Evolutionary conservation across 257 asterid genomes (phyloP).

Genomic region (Verbascum thapsus): DNA sequence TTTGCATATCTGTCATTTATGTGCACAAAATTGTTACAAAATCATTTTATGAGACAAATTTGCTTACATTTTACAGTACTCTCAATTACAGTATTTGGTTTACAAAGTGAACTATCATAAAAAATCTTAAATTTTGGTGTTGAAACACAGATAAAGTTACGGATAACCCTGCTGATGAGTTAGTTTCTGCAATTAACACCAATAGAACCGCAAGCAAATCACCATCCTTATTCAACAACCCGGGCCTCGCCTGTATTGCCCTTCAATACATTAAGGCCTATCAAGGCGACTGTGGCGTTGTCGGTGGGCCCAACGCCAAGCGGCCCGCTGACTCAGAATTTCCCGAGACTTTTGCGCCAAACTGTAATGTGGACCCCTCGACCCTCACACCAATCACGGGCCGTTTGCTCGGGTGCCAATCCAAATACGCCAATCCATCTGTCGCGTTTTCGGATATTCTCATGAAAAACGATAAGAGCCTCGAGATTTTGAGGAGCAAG

Average conservation of each 20-base stretch:
- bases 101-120: background rate
- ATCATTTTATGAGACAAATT: background rate
- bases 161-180: slow-evolving; percentile 85
- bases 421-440: slow-evolving; percentile 56
- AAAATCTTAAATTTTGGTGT: slow-evolving; percentile 7
- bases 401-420: slow-evolving; percentile 82
- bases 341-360: slow-evolving; percentile 77
- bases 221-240: slow-evolving; percentile 68
- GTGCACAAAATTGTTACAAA: background rate
- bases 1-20: background rate
- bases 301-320: slow-evolving; percentile 76
- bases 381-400: slow-evolving; percentile 77
- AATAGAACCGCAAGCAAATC: slow-evolving; percentile 74
- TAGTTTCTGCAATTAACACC: slow-evolving; percentile 52
- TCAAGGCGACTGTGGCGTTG: slow-evolving; percentile 71
- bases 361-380: slow-evolving; percentile 58
- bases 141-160: slow-evolving; percentile 63
- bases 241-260: slow-evolving; percentile 87
- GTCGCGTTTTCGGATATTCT: slow-evolving; percentile 65
- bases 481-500: slow-evolving; percentile 61
- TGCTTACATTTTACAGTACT: background rate
- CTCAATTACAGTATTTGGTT: background rate
- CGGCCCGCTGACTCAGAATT: slow-evolving; percentile 67
- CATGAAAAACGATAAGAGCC: slow-evolving; percentile 57
- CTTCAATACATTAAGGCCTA: slow-evolving; percentile 88